Evolutionary conservation across 495 filamentous ascomycete genomes (phyloP).

Genomic region (Pyronema omphalodes): DNA sequence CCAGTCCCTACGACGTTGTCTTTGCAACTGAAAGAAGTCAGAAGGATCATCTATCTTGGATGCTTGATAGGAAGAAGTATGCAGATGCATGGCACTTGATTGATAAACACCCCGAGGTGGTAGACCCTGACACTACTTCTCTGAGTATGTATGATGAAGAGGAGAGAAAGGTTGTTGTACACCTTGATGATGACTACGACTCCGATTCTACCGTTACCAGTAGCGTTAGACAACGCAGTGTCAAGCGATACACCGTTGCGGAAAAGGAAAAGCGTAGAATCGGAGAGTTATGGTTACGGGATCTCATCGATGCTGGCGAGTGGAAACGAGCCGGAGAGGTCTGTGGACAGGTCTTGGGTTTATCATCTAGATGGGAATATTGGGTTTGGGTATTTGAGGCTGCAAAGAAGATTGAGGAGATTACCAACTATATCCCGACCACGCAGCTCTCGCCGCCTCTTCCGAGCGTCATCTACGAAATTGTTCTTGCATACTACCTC

Average conservation of each 20-base stretch:
- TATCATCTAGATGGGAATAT: conserved; percentile 73
- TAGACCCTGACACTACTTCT: conserved; percentile 25
- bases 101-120: conserved; percentile 62
- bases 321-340: conserved; percentile 63
- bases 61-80: conserved; percentile 59
- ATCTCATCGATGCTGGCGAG: conserved; percentile 49
- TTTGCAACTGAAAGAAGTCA: conserved; percentile 70
- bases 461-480: conserved; percentile 68
- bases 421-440: conserved; percentile 63
- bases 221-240: conserved; percentile 13
- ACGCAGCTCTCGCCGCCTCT: conserved; percentile 56
- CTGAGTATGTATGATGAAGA: conserved; percentile 21
- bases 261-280: conserved; percentile 84
- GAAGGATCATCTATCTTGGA: conserved; percentile 66
- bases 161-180: conserved; percentile 14
- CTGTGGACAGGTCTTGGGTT: conserved; percentile 61
- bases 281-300: conserved; percentile 81
- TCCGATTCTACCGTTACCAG: conserved; percentile 31
- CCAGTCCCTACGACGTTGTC: conserved; percentile 89
- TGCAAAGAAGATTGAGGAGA: conserved; percentile 69
- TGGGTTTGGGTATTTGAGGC: conserved; percentile 85
- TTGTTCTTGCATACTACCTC: conserved; percentile 72
- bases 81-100: conserved; percentile 75
- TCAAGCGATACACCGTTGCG: conserved; percentile 37
- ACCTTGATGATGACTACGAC: conserved; percentile 48